Percentiles rank a stretch among this genome's conserved stretches.
Evolutionary conservation across 2,329 filamentous ascomycete species (phyloP).

Genomic region (Lachnellula suecica): DNA sequence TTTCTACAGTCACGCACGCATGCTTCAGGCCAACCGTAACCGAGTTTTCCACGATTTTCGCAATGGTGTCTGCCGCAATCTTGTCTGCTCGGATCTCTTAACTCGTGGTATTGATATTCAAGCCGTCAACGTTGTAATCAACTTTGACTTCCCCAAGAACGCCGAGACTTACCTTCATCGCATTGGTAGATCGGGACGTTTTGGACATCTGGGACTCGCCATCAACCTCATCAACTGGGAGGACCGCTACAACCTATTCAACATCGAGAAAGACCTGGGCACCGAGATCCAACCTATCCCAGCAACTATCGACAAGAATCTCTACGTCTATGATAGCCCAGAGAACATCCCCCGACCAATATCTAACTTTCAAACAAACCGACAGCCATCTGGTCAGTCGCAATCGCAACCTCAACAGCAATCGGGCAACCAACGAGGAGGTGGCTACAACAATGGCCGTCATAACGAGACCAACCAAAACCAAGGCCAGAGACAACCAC

Average conservation of each 20-base stretch:
- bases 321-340: conserved; percentile 97
- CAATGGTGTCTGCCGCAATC: conserved; percentile 94
- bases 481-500: conserved; percentile 27
- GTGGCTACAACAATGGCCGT: conserved; percentile 28
- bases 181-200: conserved; percentile 95
- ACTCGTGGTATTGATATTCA: conserved; percentile 99
- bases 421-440: conserved; percentile 22
- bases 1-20: conserved; percentile 98
- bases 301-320: conserved; percentile 88
- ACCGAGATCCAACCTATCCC: conserved; percentile 99
- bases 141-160: conserved; percentile 99
- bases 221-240: conserved; percentile 99
- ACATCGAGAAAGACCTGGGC: conserved; percentile 94
- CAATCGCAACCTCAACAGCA: conserved; percentile 23
- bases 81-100: conserved; percentile 95
- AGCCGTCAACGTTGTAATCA: conserved; percentile 99
- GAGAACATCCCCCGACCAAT: conserved; percentile 90
- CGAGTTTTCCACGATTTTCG: conserved; percentile 99
- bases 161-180: conserved; percentile 98
- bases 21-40: conserved; percentile 95
- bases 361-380: conserved; percentile 43
- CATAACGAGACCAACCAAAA: conserved; percentile 24
- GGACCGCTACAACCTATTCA: conserved; percentile 97
- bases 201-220: conserved; percentile 93
- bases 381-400: conserved; percentile 26